Conservation (phyloP, 2,329 filamentous ascomycete genomes). For the Xylaria sp. region DNA sequence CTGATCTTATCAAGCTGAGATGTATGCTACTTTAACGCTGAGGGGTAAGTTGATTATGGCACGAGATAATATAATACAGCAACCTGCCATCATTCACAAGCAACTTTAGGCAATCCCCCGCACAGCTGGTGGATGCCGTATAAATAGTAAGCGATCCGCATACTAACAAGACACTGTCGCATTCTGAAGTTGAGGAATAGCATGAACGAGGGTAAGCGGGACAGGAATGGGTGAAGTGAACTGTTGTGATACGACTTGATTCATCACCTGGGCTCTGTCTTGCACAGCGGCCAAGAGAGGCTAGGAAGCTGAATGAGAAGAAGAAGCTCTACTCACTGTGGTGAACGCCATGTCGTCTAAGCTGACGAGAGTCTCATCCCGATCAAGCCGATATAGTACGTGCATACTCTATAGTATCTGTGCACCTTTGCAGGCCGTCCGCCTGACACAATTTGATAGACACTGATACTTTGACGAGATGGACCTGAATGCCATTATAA, state of each 20-base stretch:
- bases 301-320: slow-evolving; percentile 24
- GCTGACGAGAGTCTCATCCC: slow-evolving; percentile 23
- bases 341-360: slow-evolving; percentile 4
- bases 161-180: not conserved
- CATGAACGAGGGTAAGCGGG: too few species aligned
- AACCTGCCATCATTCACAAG: not conserved
- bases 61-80: not conserved
- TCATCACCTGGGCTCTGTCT: slow-evolving; percentile 24
- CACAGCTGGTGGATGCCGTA: too few species aligned
- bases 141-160: not conserved
- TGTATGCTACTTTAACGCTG: not conserved
- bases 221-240: not conserved
- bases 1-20: slow-evolving; percentile 7
- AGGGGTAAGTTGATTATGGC: not conserved
- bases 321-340: not conserved
- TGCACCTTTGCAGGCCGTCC: not conserved
- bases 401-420: not conserved
- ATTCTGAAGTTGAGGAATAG: not conserved
- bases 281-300: slow-evolving; percentile 8
- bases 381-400: slow-evolving; percentile 7
- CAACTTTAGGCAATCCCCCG: too few species aligned
- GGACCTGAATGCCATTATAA: slow-evolving; percentile 2
- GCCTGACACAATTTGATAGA: slow-evolving; percentile 13
- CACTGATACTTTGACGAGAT: slow-evolving; percentile 13
- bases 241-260: not conserved